Evolutionary conservation across 225 moss, liverwort and hornwort species (phyloP).

Genomic region (Takakia lepidozioides): DNA sequence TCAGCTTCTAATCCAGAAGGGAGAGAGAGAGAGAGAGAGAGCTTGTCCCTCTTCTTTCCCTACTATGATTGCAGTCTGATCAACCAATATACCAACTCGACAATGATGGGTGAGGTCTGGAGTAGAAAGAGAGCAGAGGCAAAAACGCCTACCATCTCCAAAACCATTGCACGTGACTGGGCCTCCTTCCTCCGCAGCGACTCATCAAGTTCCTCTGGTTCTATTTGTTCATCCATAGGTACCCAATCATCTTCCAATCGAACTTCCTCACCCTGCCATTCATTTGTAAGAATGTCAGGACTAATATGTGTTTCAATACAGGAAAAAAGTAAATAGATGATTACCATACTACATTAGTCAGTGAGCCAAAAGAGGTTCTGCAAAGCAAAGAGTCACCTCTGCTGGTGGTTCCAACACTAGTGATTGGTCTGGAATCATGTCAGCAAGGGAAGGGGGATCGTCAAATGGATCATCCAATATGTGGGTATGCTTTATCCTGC

Average conservation of each 20-base stretch:
- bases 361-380: no score
- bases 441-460: conserved; percentile 74
- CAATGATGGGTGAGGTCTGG: no score
- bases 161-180: conserved; percentile 75
- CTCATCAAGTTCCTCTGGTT: conserved; percentile 73
- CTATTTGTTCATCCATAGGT: conserved; percentile 73
- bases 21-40: no score
- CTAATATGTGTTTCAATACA: no score
- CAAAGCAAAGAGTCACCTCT: no score
- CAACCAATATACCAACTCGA: no score
- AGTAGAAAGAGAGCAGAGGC: background rate
- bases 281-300: no score
- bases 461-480: conserved; percentile 90
- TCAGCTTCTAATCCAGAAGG: no score
- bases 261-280: conserved; percentile 81
- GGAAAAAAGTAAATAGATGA: no score
- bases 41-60: no score
- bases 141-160: conserved; percentile 69
- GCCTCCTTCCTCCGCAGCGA: conserved; percentile 81
- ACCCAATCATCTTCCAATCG: conserved; percentile 98
- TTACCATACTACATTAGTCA: no score
- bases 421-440: conserved; percentile 79
- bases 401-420: conserved; percentile 68
- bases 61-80: no score
- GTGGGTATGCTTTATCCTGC: conserved; percentile 73